A percentile compares a stretch with the other conserved stretches of the same genome.
phyloP scores from a whole-genome alignment of 352 stramenopile species.

The Pythium apleroticum region DNA sequence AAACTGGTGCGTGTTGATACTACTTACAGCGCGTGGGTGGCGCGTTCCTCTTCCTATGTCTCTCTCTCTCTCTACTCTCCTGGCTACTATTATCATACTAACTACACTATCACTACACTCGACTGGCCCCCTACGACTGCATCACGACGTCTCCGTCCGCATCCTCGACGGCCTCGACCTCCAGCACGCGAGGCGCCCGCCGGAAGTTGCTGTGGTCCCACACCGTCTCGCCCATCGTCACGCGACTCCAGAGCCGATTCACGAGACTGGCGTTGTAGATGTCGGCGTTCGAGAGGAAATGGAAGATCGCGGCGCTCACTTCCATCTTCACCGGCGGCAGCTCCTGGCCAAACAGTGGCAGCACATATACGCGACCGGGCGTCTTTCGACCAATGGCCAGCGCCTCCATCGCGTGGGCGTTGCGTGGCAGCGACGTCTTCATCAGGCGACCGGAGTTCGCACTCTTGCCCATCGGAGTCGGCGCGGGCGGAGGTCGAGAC shows the following conservation, averaged over 20 bases:
- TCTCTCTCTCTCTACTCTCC: neutral
- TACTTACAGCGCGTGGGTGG: constrained; percentile 7
- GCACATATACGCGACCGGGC: constrained; percentile 49
- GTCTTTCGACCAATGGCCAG: constrained; percentile 16
- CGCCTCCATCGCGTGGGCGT: constrained; percentile 21
- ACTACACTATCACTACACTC: constrained; percentile 10
- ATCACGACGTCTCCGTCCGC: constrained; percentile 20
- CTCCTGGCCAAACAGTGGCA: constrained; percentile 67
- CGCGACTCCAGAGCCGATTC: constrained; percentile 77
- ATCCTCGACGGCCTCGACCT: constrained; percentile 7
- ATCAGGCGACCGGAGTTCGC: neutral
- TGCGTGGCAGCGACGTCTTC: constrained; percentile 19
- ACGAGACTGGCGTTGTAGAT: constrained; percentile 87
- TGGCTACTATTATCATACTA: constrained; percentile 19
- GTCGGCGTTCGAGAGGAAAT: constrained; percentile 71
- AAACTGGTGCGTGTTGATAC: constrained; percentile 10
- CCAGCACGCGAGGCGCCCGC: constrained; percentile 15
- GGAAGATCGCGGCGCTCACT: constrained; percentile 64
- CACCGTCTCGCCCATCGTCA: constrained; percentile 66
- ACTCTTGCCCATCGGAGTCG: constrained; percentile 7
- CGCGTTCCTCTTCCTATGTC: neutral
- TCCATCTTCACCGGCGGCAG: constrained; percentile 60
- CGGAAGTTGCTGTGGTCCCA: constrained; percentile 82
- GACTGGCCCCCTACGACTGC: constrained; percentile 2
- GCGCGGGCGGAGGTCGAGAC: constrained; percentile 13